These are phyloP conservation scores for Macrolepiota dolichaula DNA, from an alignment of 768 basidiomycete species.

Conservation along the genomic window DNA sequence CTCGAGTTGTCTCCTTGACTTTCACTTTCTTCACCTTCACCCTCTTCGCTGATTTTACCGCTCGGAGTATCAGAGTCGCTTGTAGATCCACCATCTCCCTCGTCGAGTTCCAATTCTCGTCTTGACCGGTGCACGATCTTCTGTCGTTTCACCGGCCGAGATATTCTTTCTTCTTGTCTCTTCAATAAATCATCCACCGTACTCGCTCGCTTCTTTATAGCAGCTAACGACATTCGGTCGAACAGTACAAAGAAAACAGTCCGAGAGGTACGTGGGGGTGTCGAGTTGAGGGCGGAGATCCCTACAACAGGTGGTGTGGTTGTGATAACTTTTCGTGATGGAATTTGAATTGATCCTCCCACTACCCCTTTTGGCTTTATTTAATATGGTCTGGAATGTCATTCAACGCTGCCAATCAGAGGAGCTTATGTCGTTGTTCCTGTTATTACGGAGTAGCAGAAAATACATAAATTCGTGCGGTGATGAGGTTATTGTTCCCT, in stretches of 20 bases:
- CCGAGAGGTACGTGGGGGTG: not conserved
- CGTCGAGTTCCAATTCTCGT: not conserved
- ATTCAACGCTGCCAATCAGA: not conserved
- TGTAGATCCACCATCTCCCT: not conserved
- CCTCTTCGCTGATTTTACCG: too few species aligned
- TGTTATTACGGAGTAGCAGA: not conserved
- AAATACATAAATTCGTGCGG: not conserved
- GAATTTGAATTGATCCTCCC: not conserved
- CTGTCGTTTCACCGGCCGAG: conserved; percentile 32
- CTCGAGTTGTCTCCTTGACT: too few species aligned
- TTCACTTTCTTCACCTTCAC: too few species aligned
- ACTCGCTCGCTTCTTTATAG: conserved; percentile 21
- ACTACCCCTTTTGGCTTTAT: not conserved
- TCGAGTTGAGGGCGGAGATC: not conserved
- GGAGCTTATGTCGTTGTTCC: not conserved
- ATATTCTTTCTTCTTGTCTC: conserved; percentile 33
- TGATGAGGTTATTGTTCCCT: not conserved
- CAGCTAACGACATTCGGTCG: not conserved
- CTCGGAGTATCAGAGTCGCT: too few species aligned
- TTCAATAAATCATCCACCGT: conserved; percentile 47
- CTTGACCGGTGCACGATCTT: conserved; percentile 16
- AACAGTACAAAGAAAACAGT: not conserved
- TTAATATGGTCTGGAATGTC: not conserved
- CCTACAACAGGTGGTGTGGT: not conserved
- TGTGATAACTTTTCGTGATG: not conserved